Conservation (phyloP, 495 filamentous ascomycete genomes). For the Neurospora sp. region DNA sequence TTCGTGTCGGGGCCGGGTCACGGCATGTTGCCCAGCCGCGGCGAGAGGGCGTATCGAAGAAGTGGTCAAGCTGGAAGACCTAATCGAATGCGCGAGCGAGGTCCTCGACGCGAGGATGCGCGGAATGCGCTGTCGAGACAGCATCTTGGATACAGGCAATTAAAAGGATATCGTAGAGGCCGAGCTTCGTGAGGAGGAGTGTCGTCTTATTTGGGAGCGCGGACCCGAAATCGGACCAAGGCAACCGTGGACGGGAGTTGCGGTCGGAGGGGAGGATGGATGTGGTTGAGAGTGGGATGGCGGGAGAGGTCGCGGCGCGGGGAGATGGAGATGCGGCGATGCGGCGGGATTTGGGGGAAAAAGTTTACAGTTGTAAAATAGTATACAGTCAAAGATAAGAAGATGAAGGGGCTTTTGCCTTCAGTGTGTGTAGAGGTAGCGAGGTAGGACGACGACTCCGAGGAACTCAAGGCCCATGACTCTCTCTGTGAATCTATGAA, state of each 20-base stretch:
- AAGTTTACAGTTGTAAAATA: background rate
- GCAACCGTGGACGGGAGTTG: background rate
- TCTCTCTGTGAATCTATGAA: background rate
- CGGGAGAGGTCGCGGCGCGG: background rate
- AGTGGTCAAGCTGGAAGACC: slow-evolving; percentile 7
- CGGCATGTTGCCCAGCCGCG: slow-evolving; percentile 4
- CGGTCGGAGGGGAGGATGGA: background rate
- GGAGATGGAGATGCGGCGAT: background rate
- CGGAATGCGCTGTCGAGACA: slow-evolving; percentile 23
- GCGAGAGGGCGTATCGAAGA: slow-evolving; percentile 9
- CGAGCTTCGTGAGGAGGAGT: background rate
- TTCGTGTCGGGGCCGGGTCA: slow-evolving; percentile 9
- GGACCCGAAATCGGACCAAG: background rate
- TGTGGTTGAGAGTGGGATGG: background rate
- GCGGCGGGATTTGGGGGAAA: background rate
- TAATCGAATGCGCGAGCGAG: slow-evolving; percentile 4
- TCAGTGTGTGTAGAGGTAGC: background rate
- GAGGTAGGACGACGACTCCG: background rate
- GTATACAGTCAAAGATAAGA: background rate
- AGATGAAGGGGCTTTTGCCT: background rate
- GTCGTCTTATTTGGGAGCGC: background rate
- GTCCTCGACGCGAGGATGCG: slow-evolving; percentile 15
- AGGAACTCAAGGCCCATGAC: background rate
- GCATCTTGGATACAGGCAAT: slow-evolving; percentile 14
- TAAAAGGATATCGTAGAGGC: background rate